Evolutionary conservation across 2,329 filamentous ascomycete species (phyloP).

Genomic region (Cercospora canescens): DNA sequence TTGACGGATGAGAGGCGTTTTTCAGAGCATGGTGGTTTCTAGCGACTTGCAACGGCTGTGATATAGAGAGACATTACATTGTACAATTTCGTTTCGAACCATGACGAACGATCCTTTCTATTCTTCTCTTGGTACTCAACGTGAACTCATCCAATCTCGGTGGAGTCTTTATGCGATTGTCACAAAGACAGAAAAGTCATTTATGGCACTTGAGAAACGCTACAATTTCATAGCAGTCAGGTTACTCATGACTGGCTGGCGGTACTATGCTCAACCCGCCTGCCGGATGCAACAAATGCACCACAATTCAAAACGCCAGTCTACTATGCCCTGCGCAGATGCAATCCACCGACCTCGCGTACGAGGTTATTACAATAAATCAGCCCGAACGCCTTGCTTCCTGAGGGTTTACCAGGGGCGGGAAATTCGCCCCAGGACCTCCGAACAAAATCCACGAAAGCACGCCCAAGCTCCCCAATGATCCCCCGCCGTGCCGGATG

Average conservation of each 20-base stretch:
- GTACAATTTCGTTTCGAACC: not conserved
- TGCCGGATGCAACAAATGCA: not conserved
- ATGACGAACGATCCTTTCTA: not conserved
- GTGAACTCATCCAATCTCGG: too few species aligned
- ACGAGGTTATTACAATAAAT: not conserved
- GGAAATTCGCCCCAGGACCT: not conserved
- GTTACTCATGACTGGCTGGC: not conserved
- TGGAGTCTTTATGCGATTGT: too few species aligned
- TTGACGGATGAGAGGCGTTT: not conserved
- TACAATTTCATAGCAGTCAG: not conserved
- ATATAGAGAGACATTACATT: slow-evolving; percentile 4
- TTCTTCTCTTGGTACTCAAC: not conserved
- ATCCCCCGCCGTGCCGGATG: not conserved
- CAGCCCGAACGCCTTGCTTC: slow-evolving; percentile 6
- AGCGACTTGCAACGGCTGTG: not conserved
- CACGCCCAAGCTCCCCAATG: not conserved
- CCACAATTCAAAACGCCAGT: not conserved
- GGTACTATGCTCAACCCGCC: not conserved
- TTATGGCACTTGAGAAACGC: not conserved
- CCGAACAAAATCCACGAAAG: not conserved
- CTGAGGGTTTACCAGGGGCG: not conserved
- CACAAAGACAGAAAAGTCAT: too few species aligned
- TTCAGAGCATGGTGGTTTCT: not conserved
- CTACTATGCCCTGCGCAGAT: not conserved
- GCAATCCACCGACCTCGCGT: not conserved